These are phyloP conservation scores for Diutina sp. DNA, from an alignment of 1,139 yeast species.

Conservation along the genomic window DNA sequence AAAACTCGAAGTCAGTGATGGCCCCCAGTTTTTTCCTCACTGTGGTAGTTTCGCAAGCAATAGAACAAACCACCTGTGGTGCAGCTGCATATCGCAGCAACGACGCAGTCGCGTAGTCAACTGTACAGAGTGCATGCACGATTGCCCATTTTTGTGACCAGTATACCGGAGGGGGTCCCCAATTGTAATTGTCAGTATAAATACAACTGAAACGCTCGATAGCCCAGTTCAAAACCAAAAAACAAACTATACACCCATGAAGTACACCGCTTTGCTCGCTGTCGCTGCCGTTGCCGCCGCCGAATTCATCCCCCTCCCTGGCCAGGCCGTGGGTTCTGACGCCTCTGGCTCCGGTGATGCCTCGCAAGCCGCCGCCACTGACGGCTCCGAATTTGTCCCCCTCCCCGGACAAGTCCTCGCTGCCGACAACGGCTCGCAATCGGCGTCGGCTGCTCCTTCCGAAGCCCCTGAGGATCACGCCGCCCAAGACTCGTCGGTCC, in stretches of 20 bases:
- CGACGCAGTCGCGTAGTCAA: neutral
- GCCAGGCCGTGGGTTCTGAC: neutral
- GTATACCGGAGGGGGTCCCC: neutral
- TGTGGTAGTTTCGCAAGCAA: neutral
- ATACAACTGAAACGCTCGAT: neutral
- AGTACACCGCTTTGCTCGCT: neutral
- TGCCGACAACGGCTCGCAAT: neutral
- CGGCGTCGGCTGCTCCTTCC: neutral
- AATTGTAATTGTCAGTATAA: neutral
- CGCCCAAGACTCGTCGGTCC: neutral
- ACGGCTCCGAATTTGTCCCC: neutral
- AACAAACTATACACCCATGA: neutral
- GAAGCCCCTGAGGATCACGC: neutral
- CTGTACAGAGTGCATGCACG: neutral
- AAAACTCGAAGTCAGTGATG: no score
- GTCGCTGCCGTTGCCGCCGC: slow-evolving; percentile 1
- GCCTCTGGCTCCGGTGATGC: neutral
- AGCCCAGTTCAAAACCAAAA: no score
- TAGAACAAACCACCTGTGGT: neutral
- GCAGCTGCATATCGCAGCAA: neutral
- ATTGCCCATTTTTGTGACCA: neutral
- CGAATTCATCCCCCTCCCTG: slow-evolving; percentile 1
- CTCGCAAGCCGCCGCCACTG: neutral
- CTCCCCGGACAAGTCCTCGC: neutral
- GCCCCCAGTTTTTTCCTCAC: no score